These are phyloP conservation scores for Trichoderma polysporum DNA, from an alignment of 2,329 filamentous ascomycete species.

Conservation along the genomic window DNA sequence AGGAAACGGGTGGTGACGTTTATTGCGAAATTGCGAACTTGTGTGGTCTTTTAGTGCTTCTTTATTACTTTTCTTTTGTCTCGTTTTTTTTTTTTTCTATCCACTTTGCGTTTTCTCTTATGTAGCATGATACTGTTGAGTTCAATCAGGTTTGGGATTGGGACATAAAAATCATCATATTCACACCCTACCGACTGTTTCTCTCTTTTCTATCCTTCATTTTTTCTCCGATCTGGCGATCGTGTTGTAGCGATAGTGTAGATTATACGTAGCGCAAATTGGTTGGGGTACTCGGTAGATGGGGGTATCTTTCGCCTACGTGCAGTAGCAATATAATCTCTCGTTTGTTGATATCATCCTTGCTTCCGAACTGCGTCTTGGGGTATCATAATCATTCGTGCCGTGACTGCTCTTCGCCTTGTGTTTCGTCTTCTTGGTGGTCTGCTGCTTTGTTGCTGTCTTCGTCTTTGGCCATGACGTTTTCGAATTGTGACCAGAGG, in stretches of 20 bases:
- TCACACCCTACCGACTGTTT: conserved; percentile 20
- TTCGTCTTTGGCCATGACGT: conserved; percentile 79
- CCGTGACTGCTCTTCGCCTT: conserved; percentile 19
- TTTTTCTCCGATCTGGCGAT: conserved; percentile 12
- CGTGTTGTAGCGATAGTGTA: conserved; percentile 18
- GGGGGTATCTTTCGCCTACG: not conserved
- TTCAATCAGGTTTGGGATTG: conserved; percentile 24
- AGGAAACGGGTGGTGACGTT: conserved; percentile 16
- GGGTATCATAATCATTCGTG: conserved; percentile 12
- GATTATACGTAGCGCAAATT: conserved; percentile 17
- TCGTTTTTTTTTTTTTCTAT: conserved; percentile 23
- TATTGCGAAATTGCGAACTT: conserved; percentile 19
- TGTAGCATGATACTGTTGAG: conserved; percentile 32
- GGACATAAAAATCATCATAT: conserved; percentile 27
- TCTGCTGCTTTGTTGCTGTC: conserved; percentile 33
- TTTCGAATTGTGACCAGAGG: conserved; percentile 95
- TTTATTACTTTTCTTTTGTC: conserved; percentile 8
- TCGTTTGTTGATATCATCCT: not conserved
- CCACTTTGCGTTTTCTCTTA: conserved; percentile 28
- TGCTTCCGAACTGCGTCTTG: not conserved
- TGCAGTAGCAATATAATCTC: conserved; percentile 1
- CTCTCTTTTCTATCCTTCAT: not conserved
- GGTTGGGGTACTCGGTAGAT: not conserved
- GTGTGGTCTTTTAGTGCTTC: conserved; percentile 14
- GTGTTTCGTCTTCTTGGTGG: conserved; percentile 28